These are phyloP conservation scores for Blastomyces silverae DNA, from an alignment of 2,329 filamentous ascomycete species.

Conservation along the genomic window DNA sequence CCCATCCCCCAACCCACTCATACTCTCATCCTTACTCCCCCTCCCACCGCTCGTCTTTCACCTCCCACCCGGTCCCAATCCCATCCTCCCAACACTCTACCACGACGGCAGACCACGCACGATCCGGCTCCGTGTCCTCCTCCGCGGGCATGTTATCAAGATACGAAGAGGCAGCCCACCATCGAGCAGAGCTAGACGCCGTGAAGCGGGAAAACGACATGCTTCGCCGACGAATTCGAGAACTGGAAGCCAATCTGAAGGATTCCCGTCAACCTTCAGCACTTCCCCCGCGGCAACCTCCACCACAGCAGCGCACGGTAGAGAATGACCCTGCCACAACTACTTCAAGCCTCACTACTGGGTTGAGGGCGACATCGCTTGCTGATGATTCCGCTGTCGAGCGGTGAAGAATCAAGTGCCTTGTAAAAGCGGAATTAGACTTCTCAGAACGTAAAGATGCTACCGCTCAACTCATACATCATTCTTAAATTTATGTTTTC, in stretches of 20 bases:
- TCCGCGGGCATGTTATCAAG: constrained; percentile 31
- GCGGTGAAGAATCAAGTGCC: constrained; percentile 11
- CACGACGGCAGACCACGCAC: constrained; percentile 19
- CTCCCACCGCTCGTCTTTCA: constrained; percentile 23
- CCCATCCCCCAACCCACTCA: constrained; percentile 30
- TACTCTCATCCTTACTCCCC: constrained; percentile 25
- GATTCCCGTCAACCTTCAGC: constrained; percentile 25
- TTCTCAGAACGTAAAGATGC: not conserved
- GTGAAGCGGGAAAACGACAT: constrained; percentile 44
- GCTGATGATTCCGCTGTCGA: constrained; percentile 13
- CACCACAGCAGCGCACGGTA: constrained; percentile 12
- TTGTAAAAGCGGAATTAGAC: not conserved
- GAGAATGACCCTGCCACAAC: not conserved
- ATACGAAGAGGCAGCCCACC: constrained; percentile 39
- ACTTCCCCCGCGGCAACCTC: constrained; percentile 9
- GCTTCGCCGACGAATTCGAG: constrained; percentile 40
- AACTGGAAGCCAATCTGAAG: constrained; percentile 38
- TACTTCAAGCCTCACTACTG: constrained; percentile 19
- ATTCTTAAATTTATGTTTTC: not conserved
- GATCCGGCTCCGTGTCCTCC: constrained; percentile 27
- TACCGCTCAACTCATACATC: too few relatives aligned
- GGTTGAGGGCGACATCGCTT: constrained; percentile 20
- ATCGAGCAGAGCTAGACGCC: constrained; percentile 40
- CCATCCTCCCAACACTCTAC: constrained; percentile 18
- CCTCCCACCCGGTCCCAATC: constrained; percentile 8